phyloP scores from a whole-genome alignment of 345 rosid genomes.

The Dipteronia sinensis region DNA sequence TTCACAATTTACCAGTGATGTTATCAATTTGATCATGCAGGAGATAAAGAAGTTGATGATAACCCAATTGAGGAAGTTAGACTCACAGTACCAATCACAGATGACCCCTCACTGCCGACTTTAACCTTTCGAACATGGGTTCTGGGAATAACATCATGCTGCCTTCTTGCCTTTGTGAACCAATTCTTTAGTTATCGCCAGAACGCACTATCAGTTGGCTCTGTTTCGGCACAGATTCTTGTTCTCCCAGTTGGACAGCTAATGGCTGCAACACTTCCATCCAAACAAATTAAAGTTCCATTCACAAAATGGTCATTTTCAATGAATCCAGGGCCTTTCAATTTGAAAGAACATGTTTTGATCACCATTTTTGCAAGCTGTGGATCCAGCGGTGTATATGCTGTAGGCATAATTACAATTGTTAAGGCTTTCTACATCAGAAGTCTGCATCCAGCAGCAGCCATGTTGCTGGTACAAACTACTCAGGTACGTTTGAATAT shows the following conservation, averaged over 20 bases:
- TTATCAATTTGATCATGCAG: not conserved
- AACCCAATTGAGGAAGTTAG: conserved; percentile 16
- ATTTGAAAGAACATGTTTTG: conserved; percentile 56
- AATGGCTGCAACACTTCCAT: conserved; percentile 46
- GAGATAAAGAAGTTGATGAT: conserved; percentile 1
- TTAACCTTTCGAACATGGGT: conserved; percentile 19
- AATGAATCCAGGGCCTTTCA: conserved; percentile 63
- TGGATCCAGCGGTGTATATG: conserved; percentile 42
- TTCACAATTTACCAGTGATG: not conserved
- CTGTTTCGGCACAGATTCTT: conserved; percentile 13
- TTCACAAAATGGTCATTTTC: conserved; percentile 45
- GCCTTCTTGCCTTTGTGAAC: conserved; percentile 11
- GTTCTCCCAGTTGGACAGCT: conserved; percentile 18
- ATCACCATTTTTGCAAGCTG: conserved; percentile 54
- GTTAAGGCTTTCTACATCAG: conserved; percentile 11
- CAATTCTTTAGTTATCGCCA: conserved; percentile 10
- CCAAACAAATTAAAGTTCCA: conserved; percentile 29
- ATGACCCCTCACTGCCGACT: not conserved
- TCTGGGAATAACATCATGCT: conserved; percentile 9
- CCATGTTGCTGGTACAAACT: conserved; percentile 13
- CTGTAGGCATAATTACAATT: conserved; percentile 42
- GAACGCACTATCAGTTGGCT: not conserved
- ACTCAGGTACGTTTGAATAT: not conserved
- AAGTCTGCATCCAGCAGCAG: conserved; percentile 6
- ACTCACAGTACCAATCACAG: conserved; percentile 11